These are phyloP conservation scores for Solanum bulbocastanum DNA, from an alignment of 257 asterid species.

Conservation along the genomic window DNA sequence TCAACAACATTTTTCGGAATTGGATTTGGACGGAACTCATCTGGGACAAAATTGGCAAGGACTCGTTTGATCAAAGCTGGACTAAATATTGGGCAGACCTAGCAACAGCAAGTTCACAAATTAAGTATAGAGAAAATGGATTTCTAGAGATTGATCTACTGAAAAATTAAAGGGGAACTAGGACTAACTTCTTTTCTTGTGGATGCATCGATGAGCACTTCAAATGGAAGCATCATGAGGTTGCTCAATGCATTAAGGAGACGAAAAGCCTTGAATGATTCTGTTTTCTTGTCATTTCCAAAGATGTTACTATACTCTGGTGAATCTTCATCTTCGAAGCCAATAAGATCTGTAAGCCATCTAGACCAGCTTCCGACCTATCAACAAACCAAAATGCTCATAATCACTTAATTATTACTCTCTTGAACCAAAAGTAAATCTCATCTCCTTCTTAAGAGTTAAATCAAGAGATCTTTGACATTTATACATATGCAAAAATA, in stretches of 20 bases:
- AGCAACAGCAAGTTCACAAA: not conserved
- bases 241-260: constrained; percentile 74
- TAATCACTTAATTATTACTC: not conserved
- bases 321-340: constrained; percentile 49
- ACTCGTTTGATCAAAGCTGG: constrained; percentile 62
- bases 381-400: not conserved
- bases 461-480: not conserved
- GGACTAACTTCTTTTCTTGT: constrained; percentile 66
- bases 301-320: constrained; percentile 15
- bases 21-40: constrained; percentile 79
- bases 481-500: not conserved
- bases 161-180: not conserved
- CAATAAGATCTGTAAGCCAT: constrained; percentile 77
- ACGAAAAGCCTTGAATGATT: constrained; percentile 58
- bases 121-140: not conserved
- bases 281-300: constrained; percentile 18
- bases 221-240: constrained; percentile 89
- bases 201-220: constrained; percentile 59
- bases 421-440: not conserved
- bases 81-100: constrained; percentile 84
- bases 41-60: constrained; percentile 63
- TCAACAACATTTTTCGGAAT: constrained; percentile 50
- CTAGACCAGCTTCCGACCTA: constrained; percentile 87
- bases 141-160: not conserved
- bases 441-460: not conserved